Evolutionary conservation across 192 early-diverging fungal genomes (phyloP), one percentile per base, ranked within the genome.

Genomic region (Rhizophagus clarus): DNA sequence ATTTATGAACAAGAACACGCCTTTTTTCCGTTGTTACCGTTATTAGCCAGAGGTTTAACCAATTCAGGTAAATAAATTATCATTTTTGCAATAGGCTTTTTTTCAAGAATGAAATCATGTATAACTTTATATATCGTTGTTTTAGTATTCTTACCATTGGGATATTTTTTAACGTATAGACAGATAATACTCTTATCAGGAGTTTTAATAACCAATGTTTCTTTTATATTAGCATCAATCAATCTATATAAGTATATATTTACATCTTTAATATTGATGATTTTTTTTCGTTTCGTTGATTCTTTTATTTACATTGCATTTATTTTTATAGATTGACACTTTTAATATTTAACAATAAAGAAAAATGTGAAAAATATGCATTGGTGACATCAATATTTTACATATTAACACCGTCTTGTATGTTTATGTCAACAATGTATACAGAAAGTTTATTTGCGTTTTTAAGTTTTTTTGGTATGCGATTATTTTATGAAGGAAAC

Each of bases 1-100:
- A 81, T 89, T 1, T 95, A 91, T 83, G 97, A 98, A 80, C 95
- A 98, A 80, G 93, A 92, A 75, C 87, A 92, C 84, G 97, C 97
- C 0, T 98, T 98, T 80, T 94, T 96, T 77, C 96, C 97, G 14
- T 85, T 94, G 34, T 78, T 95, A 42, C 95, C 95, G 11, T 64
- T 89, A 17, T 68, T 94, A 61, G 90, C 92, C 81, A 82, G 91
- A 64, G 24, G 83, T n/a, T 63, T 92, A 22, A 81, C 89, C 11
- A 76, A 83, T 66, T 89, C 88, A 17, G 72, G 87, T 84, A 86
- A 70, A 47, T 49, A 20, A 62, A 17, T 63, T 34, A 12, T 14
- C 8, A 17, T 20, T 45, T 74, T n/a, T 3, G 4, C 4, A 24
- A 40, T 32, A 64, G 56, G 11, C 45, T 76, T 60, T 80, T 31